Evolutionary conservation across 2,329 filamentous ascomycete genomes (phyloP), one percentile per base, ranked within the genome.

Genomic region (Trichoderma cornu-damae): DNA sequence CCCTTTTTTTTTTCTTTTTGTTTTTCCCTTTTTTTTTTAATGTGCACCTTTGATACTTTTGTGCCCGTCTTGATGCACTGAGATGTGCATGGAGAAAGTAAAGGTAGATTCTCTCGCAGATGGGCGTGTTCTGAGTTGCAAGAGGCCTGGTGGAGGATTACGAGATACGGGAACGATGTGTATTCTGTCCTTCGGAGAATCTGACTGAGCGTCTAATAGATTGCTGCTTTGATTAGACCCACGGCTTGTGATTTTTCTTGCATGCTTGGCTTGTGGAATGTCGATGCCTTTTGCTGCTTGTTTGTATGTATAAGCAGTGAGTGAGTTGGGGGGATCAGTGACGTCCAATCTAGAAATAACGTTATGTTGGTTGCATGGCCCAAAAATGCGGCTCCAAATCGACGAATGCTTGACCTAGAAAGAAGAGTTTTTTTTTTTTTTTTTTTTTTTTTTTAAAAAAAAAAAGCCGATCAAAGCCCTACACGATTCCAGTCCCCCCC

Each of bases 181-280:
- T 60, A 60, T 56, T 53, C 40, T 51, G 46, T 51, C 47, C 44
- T 57, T 52, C 44, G 37, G 43, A 42, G 56, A 38, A 43, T 59
- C 34, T 59, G 43, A 38, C 46, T 55, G 43, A 44, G 63, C 63
- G 60, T 63, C 64, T 51, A 66, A 68, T 68, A 66, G 65, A 68
- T 63, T 57, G 61, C 66, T 68, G 63, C 42, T 61, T 52, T 60
- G 59, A 55, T 61, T 49, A 58, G 56, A 48, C 7, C n/a, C 38
- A 37, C 26, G 42, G 26, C 43, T 34, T 48, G 42, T 58, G 49
- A 48, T 48, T 43, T 48, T 43, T 46, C n/a, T 14, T 16, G 16
- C 6, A 22, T 48, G 9, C 9, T 20, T 38, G 7, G 12, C 26
- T 26, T n/a, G 55, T 12, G n/a, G 37, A 43, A n/a, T 32, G 49